phyloP scores from a whole-genome alignment of 176 grass and related monocot genomes.

The Carex cristatella region DNA sequence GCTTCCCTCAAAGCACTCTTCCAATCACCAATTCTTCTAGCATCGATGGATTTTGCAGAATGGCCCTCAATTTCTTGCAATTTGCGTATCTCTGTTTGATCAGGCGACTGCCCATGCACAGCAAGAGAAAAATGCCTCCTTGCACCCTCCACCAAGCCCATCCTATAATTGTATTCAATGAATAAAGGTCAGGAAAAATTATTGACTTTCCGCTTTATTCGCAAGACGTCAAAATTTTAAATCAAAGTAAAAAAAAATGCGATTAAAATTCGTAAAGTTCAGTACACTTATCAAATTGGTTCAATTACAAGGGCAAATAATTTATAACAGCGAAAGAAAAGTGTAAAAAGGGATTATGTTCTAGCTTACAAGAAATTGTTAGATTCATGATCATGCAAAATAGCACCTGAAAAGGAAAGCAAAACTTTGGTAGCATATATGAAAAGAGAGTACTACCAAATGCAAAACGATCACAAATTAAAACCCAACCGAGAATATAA shows the following conservation, averaged over 20 bases:
- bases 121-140: constrained; percentile 58
- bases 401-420: not conserved
- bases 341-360: not conserved
- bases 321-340: not conserved
- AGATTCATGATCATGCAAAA: not conserved
- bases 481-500: not conserved
- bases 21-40: constrained; percentile 82
- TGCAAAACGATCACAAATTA: not conserved
- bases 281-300: not conserved
- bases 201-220: not conserved
- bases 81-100: constrained; percentile 61
- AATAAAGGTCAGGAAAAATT: not conserved
- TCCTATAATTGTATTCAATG: constrained; percentile 29
- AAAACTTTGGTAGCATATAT: not conserved
- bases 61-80: constrained; percentile 66
- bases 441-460: not conserved
- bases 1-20: constrained; percentile 75
- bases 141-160: constrained; percentile 62
- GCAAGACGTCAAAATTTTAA: not conserved
- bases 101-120: constrained; percentile 41
- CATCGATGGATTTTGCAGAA: constrained; percentile 49
- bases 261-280: not conserved
- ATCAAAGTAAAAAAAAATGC: not conserved
- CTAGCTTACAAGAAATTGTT: not conserved
- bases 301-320: not conserved